phyloP scores from a whole-genome alignment of 1,284 basidiomycete genomes.

The Ceratobasidium sp. region DNA sequence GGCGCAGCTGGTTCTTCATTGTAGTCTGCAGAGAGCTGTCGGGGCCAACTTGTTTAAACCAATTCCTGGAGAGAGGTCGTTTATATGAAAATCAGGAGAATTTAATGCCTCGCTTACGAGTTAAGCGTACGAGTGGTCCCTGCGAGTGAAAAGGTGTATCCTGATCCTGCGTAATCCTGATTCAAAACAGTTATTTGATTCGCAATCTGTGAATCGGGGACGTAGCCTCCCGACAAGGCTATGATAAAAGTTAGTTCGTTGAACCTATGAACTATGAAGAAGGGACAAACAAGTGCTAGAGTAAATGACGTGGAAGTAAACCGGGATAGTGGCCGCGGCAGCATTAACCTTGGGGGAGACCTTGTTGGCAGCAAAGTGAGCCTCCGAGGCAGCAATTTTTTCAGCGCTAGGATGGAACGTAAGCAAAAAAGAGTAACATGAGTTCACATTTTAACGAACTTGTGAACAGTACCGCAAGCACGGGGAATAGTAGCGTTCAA shows the following conservation, averaged over 20 bases:
- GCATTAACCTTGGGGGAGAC: constrained; percentile 12
- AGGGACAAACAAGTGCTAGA: constrained; percentile 45
- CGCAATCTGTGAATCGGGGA: constrained; percentile 55
- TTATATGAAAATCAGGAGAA: too few relatives aligned
- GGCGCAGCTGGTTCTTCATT: constrained; percentile 55
- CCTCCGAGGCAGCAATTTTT: constrained; percentile 41
- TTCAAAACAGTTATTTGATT: constrained; percentile 59
- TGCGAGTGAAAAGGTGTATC: constrained; percentile 47
- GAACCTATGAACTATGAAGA: neutral
- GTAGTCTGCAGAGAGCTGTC: constrained; percentile 53
- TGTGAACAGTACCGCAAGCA: constrained; percentile 35
- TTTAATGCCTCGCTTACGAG: constrained; percentile 25
- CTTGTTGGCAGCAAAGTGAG: constrained; percentile 50
- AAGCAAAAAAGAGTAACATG: neutral
- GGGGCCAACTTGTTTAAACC: constrained; percentile 48
- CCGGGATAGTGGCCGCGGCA: constrained; percentile 45
- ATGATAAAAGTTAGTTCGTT: neutral
- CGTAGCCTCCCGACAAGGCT: constrained; percentile 55
- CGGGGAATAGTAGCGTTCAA: constrained; percentile 24
- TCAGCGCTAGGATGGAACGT: neutral
- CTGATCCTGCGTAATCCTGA: constrained; percentile 52
- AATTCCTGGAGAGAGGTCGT: constrained; percentile 12
- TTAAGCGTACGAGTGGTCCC: constrained; percentile 50
- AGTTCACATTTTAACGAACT: neutral
- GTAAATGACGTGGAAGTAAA: constrained; percentile 61